phyloP scores from a whole-genome alignment of 2,329 filamentous ascomycete species.

The Phoma sp. region DNA sequence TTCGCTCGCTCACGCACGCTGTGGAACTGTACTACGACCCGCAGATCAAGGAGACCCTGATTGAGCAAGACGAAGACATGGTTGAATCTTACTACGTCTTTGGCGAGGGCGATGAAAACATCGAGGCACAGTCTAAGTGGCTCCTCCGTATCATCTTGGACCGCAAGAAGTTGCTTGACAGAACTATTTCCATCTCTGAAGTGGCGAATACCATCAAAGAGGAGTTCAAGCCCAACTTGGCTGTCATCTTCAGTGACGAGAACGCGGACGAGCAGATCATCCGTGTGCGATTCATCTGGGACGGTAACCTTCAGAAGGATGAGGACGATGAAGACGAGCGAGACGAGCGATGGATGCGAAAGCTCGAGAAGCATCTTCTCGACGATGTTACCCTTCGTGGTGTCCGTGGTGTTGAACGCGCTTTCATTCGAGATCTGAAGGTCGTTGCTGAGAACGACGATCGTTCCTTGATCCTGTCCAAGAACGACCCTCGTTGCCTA shows the following conservation, averaged over 20 bases:
- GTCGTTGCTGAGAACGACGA: conserved; percentile 68
- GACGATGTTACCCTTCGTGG: conserved; percentile 91
- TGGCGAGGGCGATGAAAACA: conserved; percentile 73
- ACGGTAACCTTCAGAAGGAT: conserved; percentile 64
- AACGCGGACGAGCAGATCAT: conserved; percentile 96
- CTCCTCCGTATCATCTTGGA: conserved; percentile 91
- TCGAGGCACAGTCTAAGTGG: conserved; percentile 83
- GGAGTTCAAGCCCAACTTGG: conserved; percentile 76
- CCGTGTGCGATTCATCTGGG: conserved; percentile 81
- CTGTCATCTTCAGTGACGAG: conserved; percentile 96
- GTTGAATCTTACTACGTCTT: conserved; percentile 97
- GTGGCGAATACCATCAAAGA: conserved; percentile 90
- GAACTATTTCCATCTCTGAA: conserved; percentile 88
- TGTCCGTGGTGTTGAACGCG: conserved; percentile 85
- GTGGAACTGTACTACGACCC: conserved; percentile 99
- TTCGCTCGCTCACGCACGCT: conserved; percentile 87
- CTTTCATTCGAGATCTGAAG: conserved; percentile 76
- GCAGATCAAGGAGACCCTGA: conserved; percentile 82
- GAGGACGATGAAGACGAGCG: conserved; percentile 81
- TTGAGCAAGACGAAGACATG: conserved; percentile 89
- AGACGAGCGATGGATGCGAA: conserved; percentile 80
- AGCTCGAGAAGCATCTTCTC: conserved; percentile 85
- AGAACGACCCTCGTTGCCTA: conserved; percentile 76
- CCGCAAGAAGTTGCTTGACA: conserved; percentile 93
- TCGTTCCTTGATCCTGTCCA: conserved; percentile 76